Evolutionary conservation across 2,329 filamentous ascomycete species (phyloP), one percentile per base, ranked within the genome.

Genomic region (Fusarium oxysporum): DNA sequence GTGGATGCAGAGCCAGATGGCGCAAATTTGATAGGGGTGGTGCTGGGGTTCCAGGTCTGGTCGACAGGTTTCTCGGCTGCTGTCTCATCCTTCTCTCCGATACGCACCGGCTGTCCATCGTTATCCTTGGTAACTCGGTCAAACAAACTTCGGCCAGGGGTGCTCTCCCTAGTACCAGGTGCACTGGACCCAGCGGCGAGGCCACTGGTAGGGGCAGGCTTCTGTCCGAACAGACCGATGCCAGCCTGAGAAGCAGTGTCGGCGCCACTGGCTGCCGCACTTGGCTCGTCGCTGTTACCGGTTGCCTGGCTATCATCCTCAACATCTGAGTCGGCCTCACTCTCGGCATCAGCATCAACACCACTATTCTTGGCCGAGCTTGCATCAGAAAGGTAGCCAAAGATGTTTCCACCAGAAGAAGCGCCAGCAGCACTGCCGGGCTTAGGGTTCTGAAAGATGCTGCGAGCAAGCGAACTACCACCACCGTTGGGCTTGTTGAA

Each of bases 331-430:
- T 84, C 85, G 23, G 83, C 80, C 63, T 85, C 84, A 68, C 82
- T 84, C 70, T 87, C 85, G 11, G 79, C 82, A 56, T 86, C 86
- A 23, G 84, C 84, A 21, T 87, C 85, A 16, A 83, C 80, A 2
- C 85, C 86, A 70, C 88, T 90, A 56, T 85, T 88, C 78, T 87
- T 88, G 44, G 85, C 82, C 19, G 87, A 88, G 72, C 87, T 88
- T 37, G 82, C 83, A 75, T 89, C 88, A 3, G 89, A 90, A 12
- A 91, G 83, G 72, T 91, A 87, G 30, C 85, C 86, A 76, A 92
- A 92, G 55, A 90, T 90, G 76, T 91, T 90, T 50, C 80, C 75
- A 45, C 79, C 76, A 21, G 73, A 78, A 30, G 78, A 51, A 44
- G 68, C 54, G 74, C 74, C 44, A 21, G 76, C 48, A 17, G 70